These are phyloP conservation scores for Schizosaccharomyces japonicus DNA, from an alignment of 805 yeast species.

Conservation along the genomic window DNA sequence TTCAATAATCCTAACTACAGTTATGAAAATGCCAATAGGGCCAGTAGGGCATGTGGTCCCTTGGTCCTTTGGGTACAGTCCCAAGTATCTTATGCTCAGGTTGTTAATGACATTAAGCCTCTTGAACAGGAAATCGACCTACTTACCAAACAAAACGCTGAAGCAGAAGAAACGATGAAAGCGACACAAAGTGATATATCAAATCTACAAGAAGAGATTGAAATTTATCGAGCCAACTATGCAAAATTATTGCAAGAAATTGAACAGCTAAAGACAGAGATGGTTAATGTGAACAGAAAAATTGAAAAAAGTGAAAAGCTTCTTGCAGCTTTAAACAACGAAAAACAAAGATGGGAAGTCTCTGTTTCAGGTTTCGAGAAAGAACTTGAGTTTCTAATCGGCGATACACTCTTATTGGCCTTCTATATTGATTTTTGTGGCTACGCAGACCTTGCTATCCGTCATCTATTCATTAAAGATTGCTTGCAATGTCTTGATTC, in stretches of 20 bases:
- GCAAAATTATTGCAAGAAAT: constrained; percentile 55
- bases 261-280: constrained; percentile 50
- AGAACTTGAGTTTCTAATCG: constrained; percentile 28
- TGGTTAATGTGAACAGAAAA: constrained; percentile 34
- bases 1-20: constrained; percentile 40
- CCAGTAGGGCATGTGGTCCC: constrained; percentile 91
- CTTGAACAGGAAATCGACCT: constrained; percentile 36
- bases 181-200: constrained; percentile 52
- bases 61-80: constrained; percentile 72
- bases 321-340: constrained; percentile 38
- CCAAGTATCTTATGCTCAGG: constrained; percentile 52
- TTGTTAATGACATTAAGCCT: constrained; percentile 52
- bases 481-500: no score
- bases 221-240: constrained; percentile 39
- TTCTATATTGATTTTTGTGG: constrained; percentile 43
- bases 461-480: no score
- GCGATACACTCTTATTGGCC: constrained; percentile 42
- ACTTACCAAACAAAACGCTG: constrained; percentile 36
- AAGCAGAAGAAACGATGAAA: constrained; percentile 40
- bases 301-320: constrained; percentile 39
- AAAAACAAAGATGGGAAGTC: constrained; percentile 66
- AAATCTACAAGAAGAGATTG: constrained; percentile 46
- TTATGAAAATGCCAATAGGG: constrained; percentile 54
- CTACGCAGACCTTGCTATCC: no score
- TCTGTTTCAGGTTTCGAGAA: no score